phyloP scores from a whole-genome alignment of 495 filamentous ascomycete genomes.

The Hyaloscypha finlandica region DNA sequence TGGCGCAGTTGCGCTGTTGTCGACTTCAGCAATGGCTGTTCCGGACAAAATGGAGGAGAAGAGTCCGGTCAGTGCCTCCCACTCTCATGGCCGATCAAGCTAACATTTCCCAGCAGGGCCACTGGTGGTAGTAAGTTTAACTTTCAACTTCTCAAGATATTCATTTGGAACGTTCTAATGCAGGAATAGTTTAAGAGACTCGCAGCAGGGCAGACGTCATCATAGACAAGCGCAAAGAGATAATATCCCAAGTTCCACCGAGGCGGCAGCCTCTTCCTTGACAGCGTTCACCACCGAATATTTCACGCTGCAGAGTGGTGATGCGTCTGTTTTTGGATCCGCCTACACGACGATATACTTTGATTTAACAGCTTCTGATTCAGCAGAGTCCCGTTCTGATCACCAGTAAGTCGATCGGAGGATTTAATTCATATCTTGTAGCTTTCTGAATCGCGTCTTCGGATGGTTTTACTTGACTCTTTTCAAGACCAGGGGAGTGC shows the following conservation, averaged over 20 bases:
- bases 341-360: background rate
- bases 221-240: background rate
- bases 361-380: background rate
- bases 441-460: background rate
- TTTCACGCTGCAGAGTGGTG: background rate
- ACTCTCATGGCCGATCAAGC: background rate
- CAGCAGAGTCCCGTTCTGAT: background rate
- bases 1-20: constrained; percentile 23
- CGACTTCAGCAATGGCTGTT: constrained; percentile 16
- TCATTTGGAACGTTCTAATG: too few species aligned
- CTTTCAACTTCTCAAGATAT: too few species aligned
- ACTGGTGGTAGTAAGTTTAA: background rate
- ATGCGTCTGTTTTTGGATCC: background rate
- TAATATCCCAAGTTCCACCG: background rate
- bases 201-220: background rate
- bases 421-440: background rate
- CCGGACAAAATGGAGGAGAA: constrained; percentile 3
- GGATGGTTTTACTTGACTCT: too few species aligned
- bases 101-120: background rate
- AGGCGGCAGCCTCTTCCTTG: background rate
- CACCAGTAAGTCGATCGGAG: background rate
- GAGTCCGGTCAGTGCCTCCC: background rate
- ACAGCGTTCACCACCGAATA: background rate
- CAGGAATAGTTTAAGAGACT: too few species aligned
- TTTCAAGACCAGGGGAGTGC: background rate